Conservation (phyloP, 2,329 filamentous ascomycete species). For the Aspergillus melleus region DNA sequence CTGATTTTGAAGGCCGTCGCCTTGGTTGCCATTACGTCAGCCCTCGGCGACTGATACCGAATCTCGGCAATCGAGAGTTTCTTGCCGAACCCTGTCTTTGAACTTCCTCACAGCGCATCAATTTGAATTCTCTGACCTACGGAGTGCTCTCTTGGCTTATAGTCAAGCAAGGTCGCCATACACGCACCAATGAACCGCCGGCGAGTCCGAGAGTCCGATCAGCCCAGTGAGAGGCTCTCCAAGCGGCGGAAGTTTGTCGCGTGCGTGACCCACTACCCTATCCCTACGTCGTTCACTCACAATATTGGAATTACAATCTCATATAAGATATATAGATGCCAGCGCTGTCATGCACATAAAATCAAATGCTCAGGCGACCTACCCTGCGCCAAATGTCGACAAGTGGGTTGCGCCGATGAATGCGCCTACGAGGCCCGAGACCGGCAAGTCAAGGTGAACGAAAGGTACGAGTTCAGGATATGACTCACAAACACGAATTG, state of each 20-base stretch:
- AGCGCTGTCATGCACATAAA: conserved; percentile 48
- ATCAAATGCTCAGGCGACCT: conserved; percentile 49
- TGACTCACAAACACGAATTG: not conserved
- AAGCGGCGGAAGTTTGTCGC: conserved; percentile 34
- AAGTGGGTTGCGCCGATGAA: conserved; percentile 37
- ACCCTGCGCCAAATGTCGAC: conserved; percentile 44
- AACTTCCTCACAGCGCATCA: not conserved
- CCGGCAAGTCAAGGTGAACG: conserved; percentile 43
- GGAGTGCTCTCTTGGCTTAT: not conserved
- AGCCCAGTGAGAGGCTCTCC: conserved; percentile 3
- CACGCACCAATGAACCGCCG: conserved; percentile 13
- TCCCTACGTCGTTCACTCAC: not conserved
- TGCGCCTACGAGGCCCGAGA: conserved; percentile 45
- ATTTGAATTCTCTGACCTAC: not conserved
- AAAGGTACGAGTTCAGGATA: conserved; percentile 26
- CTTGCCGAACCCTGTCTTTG: not conserved
- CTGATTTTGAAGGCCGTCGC: not conserved
- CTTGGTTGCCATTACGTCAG: not conserved
- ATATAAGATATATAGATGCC: conserved; percentile 29
- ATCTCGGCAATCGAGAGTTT: not conserved
- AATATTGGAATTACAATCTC: not conserved
- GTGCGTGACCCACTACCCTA: conserved; percentile 19
- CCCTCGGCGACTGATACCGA: not conserved
- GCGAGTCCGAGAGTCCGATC: conserved; percentile 11
- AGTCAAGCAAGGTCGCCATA: not conserved